These are phyloP conservation scores for Pichia sp. DNA, from an alignment of 1,139 yeast genomes.

Conservation along the genomic window DNA sequence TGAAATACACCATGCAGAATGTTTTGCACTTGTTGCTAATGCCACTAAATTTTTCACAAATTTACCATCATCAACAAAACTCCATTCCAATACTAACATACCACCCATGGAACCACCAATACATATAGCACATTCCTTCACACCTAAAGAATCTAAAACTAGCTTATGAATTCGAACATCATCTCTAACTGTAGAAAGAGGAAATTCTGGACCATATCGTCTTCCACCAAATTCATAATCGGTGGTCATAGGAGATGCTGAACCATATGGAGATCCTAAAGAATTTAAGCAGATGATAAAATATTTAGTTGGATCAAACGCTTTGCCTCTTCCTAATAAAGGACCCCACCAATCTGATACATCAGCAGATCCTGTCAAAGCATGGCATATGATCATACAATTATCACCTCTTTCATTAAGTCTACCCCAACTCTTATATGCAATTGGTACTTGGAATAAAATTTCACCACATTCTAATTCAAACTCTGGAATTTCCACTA, in stretches of 20 bases:
- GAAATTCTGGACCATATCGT: slow-evolving; percentile 90
- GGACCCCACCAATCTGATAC: slow-evolving; percentile 99
- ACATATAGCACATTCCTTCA: slow-evolving; percentile 70
- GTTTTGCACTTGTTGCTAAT: slow-evolving; percentile 88
- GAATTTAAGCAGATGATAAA: slow-evolving; percentile 84
- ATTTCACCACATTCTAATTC: slow-evolving; percentile 78
- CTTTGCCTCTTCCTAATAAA: slow-evolving; percentile 71
- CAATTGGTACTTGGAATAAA: slow-evolving; percentile 73
- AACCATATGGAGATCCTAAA: slow-evolving; percentile 93
- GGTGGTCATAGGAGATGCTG: slow-evolving; percentile 81
- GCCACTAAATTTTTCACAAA: slow-evolving; percentile 74
- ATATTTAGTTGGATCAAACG: slow-evolving; percentile 85
- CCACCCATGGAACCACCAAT: slow-evolving; percentile 99
- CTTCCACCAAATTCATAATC: slow-evolving; percentile 65
- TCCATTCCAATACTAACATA: slow-evolving; percentile 89
- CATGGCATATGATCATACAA: slow-evolving; percentile 86
- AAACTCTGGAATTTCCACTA: slow-evolving; percentile 73
- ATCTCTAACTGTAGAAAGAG: slow-evolving; percentile 85
- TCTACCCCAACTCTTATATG: slow-evolving; percentile 93
- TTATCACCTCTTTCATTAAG: slow-evolving; percentile 62
- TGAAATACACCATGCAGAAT: slow-evolving; percentile 97
- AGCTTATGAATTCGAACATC: slow-evolving; percentile 77
- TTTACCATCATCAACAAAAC: slow-evolving; percentile 49
- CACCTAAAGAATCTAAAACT: slow-evolving; percentile 63
- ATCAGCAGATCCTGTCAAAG: slow-evolving; percentile 91